Conservation (phyloP, 140 eudicot genomes). For the Cichorium intybus region DNA sequence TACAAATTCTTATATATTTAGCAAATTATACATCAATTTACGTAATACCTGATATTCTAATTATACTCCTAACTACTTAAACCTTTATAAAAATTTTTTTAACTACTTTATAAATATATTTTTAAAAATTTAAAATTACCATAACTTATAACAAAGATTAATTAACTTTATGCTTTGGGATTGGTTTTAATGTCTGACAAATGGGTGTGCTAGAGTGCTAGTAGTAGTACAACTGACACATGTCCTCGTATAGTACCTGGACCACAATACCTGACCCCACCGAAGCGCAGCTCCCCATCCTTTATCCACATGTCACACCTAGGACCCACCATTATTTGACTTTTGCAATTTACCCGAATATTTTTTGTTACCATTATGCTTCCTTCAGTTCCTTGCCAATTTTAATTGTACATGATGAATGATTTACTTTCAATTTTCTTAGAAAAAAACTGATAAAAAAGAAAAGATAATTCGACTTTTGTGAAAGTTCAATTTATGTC, state of each 20-base stretch:
- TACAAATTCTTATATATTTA: too few relatives aligned
- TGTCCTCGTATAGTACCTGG: conserved; percentile 32
- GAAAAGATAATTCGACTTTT: not conserved
- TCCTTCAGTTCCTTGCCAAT: not conserved
- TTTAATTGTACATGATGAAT: too few relatives aligned
- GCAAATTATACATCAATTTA: too few relatives aligned
- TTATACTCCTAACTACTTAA: too few relatives aligned
- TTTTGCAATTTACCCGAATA: not conserved
- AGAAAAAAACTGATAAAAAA: not conserved
- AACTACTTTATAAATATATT: too few relatives aligned
- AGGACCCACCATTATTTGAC: conserved; percentile 27
- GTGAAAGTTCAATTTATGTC: not conserved
- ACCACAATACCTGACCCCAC: conserved; percentile 35
- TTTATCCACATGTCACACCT: conserved; percentile 14
- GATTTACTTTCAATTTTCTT: not conserved
- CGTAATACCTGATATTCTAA: too few relatives aligned
- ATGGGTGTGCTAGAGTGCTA: not conserved
- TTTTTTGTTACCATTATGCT: not conserved
- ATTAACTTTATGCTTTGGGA: too few relatives aligned
- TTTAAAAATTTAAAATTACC: too few relatives aligned
- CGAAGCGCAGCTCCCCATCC: conserved; percentile 23
- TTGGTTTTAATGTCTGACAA: conserved; percentile 20
- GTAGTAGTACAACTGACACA: conserved; percentile 23
- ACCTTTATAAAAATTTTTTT: too few relatives aligned
- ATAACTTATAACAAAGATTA: too few relatives aligned